These are phyloP conservation scores for Curvularia verruculosa DNA, from an alignment of 2,329 filamentous ascomycete genomes.

Conservation along the genomic window DNA sequence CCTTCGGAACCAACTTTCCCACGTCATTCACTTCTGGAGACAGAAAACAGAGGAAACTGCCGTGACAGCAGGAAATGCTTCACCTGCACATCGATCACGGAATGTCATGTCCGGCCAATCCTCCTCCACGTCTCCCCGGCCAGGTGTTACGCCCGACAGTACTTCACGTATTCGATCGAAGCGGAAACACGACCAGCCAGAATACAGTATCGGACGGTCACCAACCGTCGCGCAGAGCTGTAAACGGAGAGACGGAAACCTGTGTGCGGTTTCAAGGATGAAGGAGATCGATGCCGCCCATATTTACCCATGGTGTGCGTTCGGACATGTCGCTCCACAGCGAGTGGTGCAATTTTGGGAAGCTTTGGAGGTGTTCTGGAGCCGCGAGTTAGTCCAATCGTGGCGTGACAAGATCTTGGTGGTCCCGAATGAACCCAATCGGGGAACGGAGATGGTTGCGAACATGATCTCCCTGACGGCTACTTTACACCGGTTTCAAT, in stretches of 20 bases:
- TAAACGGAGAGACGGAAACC: slow-evolving; percentile 21
- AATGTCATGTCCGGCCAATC: neutral
- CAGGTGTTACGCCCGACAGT: neutral
- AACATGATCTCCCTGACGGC: slow-evolving; percentile 25
- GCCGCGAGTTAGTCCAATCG: neutral
- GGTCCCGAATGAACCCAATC: slow-evolving; percentile 3
- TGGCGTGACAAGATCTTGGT: slow-evolving; percentile 3
- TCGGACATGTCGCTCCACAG: slow-evolving; percentile 7
- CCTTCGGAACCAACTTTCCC: too few relatives aligned
- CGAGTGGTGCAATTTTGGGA: neutral
- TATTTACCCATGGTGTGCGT: slow-evolving; percentile 27
- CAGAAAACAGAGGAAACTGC: neutral
- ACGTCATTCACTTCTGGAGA: neutral
- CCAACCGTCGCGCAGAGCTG: slow-evolving; percentile 14
- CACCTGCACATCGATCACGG: neutral
- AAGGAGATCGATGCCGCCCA: slow-evolving; percentile 22
- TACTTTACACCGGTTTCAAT: slow-evolving; percentile 23
- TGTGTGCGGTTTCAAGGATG: slow-evolving; percentile 23
- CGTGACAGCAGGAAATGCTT: neutral
- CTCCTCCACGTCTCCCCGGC: neutral
- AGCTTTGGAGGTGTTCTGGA: neutral
- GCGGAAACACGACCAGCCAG: slow-evolving; percentile 7
- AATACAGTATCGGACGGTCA: slow-evolving; percentile 14
- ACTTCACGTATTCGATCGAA: slow-evolving; percentile 15
- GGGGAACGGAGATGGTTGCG: slow-evolving; percentile 21